Evolutionary conservation across 148 eudicot genomes (phyloP).

Genomic region (Chenopodium quinoa): DNA sequence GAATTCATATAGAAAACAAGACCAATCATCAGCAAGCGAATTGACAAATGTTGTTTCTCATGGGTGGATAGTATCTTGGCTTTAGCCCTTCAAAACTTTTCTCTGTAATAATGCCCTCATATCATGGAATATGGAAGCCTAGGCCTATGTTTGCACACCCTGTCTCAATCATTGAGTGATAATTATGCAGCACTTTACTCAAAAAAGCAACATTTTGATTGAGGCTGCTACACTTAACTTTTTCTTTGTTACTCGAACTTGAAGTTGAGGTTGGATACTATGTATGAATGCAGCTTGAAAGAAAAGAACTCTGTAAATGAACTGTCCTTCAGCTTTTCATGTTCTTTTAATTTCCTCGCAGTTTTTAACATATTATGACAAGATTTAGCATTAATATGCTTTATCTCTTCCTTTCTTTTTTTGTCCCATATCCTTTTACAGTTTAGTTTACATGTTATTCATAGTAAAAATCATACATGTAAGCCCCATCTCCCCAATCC

Average conservation of each 20-base stretch:
- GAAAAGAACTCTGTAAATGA: constrained; percentile 23
- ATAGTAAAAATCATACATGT: background rate
- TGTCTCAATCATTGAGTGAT: constrained; percentile 12
- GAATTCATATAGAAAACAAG: background rate
- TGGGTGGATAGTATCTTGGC: background rate
- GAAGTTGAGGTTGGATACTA: background rate
- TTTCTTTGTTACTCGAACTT: constrained; percentile 20
- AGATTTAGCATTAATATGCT: constrained; percentile 12
- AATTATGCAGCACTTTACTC: constrained; percentile 12
- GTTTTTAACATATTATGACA: constrained; percentile 18
- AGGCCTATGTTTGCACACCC: background rate
- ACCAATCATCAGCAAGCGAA: background rate
- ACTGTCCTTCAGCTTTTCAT: constrained; percentile 26
- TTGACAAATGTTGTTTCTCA: background rate
- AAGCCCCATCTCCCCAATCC: background rate
- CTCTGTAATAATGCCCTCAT: background rate
- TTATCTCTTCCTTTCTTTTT: constrained; percentile 14
- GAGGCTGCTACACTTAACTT: constrained; percentile 20
- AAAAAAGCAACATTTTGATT: constrained; percentile 17
- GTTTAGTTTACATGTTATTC: background rate
- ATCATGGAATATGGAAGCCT: background rate
- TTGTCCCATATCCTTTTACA: constrained; percentile 13
- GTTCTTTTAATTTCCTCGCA: constrained; percentile 20
- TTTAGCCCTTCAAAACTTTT: background rate
- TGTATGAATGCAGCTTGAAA: constrained; percentile 28